Percentiles rank a stretch among this genome's conserved stretches.
Conservation (phyloP, 2,329 filamentous ascomycete species). For the Escovopsis sp. region DNA sequence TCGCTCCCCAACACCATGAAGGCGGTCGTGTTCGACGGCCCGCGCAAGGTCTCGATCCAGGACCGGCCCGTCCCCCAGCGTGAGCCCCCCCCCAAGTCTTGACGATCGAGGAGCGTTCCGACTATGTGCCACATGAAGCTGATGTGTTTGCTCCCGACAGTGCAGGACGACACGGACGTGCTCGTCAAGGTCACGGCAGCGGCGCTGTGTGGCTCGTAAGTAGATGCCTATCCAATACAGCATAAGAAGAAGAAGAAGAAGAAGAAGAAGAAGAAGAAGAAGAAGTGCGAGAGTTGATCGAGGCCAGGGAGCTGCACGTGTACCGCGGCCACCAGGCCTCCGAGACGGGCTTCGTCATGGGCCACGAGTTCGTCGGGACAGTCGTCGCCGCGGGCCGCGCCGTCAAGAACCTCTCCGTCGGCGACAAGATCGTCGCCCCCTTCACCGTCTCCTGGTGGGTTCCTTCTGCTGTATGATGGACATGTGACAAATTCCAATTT, state of each 20-base stretch:
- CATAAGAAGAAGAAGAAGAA: background rate
- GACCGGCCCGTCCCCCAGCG: conserved; percentile 62
- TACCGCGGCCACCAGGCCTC: conserved; percentile 70
- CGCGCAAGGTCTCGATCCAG: conserved; percentile 59
- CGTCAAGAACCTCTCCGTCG: conserved; percentile 54
- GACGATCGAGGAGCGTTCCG: background rate
- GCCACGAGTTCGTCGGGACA: conserved; percentile 76
- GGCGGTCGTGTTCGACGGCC: conserved; percentile 76
- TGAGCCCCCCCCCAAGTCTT: conserved; percentile 6
- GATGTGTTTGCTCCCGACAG: conserved; percentile 14
- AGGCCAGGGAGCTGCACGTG: conserved; percentile 61
- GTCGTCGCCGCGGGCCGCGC: conserved; percentile 52
- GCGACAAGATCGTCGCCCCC: conserved; percentile 67
- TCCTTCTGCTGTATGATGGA: background rate
- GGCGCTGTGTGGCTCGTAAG: conserved; percentile 76
- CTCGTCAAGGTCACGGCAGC: conserved; percentile 73
- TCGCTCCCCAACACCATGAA: conserved; percentile 50
- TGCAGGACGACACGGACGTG: conserved; percentile 58
- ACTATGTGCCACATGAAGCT: no score
- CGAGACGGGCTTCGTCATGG: conserved; percentile 50
- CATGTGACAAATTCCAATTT: background rate
- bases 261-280: background rate
- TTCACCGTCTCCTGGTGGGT: conserved; percentile 68
- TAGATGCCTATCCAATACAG: background rate
- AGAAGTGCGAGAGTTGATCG: no score